phyloP scores from a whole-genome alignment of 106 monocot genomes.

The Alisma plantagoaquatica region DNA sequence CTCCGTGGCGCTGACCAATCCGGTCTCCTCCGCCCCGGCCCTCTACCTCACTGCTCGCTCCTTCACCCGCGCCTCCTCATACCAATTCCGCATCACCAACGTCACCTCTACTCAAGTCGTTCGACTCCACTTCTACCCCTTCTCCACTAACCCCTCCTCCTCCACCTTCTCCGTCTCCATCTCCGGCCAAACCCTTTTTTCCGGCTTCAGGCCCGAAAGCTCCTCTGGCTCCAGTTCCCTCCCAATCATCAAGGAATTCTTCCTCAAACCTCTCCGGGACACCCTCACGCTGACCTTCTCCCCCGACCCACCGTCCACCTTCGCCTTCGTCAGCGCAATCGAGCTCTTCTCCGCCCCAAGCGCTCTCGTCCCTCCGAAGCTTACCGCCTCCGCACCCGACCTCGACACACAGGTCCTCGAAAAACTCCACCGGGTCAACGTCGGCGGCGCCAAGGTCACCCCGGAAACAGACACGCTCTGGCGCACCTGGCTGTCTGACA shows the following conservation, averaged over 20 bases:
- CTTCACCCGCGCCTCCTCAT: constrained; percentile 4
- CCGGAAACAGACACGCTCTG: not conserved
- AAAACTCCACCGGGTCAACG: constrained; percentile 1
- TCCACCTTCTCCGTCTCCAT: not conserved
- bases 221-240: not conserved
- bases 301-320: no score
- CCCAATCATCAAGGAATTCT: not conserved
- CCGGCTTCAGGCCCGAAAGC: not conserved
- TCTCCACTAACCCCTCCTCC: not conserved
- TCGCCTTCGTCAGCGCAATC: constrained; percentile 4
- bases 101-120: not conserved
- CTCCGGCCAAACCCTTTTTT: not conserved
- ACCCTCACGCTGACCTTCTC: not conserved
- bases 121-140: no score
- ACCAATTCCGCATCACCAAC: not conserved
- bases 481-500: constrained; percentile 1
- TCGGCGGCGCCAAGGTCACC: not conserved
- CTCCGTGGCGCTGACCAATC: not conserved
- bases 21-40: not conserved
- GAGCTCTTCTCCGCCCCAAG: not conserved
- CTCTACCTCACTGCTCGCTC: not conserved
- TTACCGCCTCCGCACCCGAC: not conserved
- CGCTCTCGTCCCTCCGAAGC: not conserved
- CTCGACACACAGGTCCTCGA: not conserved
- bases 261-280: not conserved